Evolutionary conservation across 164 flowering plant genomes (phyloP), one percentile per base, ranked within the genome.

Genomic region (Annona squamosa): DNA sequence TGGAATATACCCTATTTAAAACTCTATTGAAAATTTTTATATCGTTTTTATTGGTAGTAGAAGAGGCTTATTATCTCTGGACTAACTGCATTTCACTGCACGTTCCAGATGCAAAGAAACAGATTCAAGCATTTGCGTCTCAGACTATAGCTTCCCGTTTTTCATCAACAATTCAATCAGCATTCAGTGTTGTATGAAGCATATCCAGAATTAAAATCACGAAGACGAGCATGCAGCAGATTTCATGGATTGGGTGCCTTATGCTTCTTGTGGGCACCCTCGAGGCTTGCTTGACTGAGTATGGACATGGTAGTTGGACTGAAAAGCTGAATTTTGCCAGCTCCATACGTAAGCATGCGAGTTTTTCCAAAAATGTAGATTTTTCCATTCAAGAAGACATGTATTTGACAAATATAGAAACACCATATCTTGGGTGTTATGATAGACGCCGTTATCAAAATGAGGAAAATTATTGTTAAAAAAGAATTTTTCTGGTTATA

Each of bases 81-180:
- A 26, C 16, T 52, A 10, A 6, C 59, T 16, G 9, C 59, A 52
- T 52, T 16, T 19, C 1, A 1, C 17, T 66, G 46, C 26, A 19
- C 7, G 12, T 66, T 66, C 16, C 89, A 94, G 98, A 94, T 87
- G 98, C 98, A 45, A 94, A 91, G 89, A 91, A 94, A 85, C 97
- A 92, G 88, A 74, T 94, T 76, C 98, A 94, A 76, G 85, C 82
- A 75, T 94, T 94, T 82, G 98, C 98, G 66, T 67, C 92, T 7
- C 92, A 85, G 81, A 90, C 97, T 16, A 79, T 92, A 61, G 91
- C 94, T 71, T 82, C 87, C 46, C 95, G 82, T 43, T 59, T 90
- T 66, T 74, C 92, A 47, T 92, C 97, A 44, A 87, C 92, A 12
- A 61, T 92, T 67, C 95, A 89, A 76, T 88, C 94, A 0, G 97